Evolutionary conservation across 768 basidiomycete species (phyloP).

Genomic region (Pleurotus ostreatus): DNA sequence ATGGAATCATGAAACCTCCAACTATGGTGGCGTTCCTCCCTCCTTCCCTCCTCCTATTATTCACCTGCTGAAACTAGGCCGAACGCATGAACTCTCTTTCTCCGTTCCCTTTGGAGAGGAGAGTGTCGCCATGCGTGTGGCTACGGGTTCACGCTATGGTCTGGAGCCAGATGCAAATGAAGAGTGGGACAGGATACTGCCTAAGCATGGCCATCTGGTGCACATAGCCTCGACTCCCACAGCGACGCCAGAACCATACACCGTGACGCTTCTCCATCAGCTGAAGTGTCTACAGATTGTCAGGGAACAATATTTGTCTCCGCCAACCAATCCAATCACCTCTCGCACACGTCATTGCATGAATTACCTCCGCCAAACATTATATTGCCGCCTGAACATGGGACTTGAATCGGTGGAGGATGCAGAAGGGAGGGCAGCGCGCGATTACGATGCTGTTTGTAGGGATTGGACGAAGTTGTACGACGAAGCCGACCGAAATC

Average conservation of each 20-base stretch:
- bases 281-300: constrained; percentile 34
- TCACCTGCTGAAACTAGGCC: too few relatives aligned
- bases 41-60: too few relatives aligned
- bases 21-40: too few relatives aligned
- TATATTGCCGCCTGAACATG: constrained; percentile 24
- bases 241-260: constrained; percentile 19
- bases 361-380: constrained; percentile 27
- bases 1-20: too few relatives aligned
- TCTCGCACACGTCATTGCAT: constrained; percentile 24
- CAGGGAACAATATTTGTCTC: constrained; percentile 18
- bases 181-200: constrained; percentile 26
- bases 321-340: background rate
- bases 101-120: constrained; percentile 21
- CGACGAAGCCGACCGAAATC: constrained; percentile 17
- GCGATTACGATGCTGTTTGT: constrained; percentile 15
- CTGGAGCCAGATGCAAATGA: constrained; percentile 11
- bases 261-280: constrained; percentile 35
- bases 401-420: constrained; percentile 15
- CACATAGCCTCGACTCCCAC: constrained; percentile 17
- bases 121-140: constrained; percentile 17
- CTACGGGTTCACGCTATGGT: constrained; percentile 17
- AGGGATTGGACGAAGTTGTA: constrained; percentile 17
- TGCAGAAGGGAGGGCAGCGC: constrained; percentile 7
- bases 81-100: constrained; percentile 25
- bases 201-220: constrained; percentile 25